phyloP scores from a whole-genome alignment of 2,329 filamentous ascomycete species.

The Sarocladiaceae sp. region DNA sequence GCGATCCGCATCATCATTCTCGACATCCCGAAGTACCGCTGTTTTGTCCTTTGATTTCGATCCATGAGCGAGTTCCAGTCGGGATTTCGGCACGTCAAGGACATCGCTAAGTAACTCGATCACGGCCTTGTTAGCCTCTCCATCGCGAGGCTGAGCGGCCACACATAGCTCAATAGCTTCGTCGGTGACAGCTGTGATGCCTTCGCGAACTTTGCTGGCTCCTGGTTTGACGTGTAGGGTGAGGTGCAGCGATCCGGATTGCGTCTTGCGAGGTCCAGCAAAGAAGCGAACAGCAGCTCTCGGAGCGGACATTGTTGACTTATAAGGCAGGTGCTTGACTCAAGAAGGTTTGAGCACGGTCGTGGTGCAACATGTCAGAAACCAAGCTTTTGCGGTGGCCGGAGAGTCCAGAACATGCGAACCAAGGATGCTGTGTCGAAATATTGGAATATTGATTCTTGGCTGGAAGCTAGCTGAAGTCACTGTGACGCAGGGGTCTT shows the following conservation, averaged over 20 bases:
- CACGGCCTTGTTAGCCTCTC: constrained; percentile 66
- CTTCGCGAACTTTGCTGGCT: constrained; percentile 56
- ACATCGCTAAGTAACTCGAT: constrained; percentile 56
- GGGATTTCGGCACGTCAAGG: constrained; percentile 58
- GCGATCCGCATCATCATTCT: constrained; percentile 23
- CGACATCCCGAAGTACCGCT: constrained; percentile 36
- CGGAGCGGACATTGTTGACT: not conserved
- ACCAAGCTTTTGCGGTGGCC: not conserved
- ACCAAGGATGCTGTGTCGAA: not conserved
- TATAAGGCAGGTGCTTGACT: too few relatives aligned
- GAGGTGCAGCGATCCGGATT: constrained; percentile 48
- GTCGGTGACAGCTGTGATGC: constrained; percentile 52
- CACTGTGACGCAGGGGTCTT: not conserved
- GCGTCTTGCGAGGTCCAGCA: constrained; percentile 41
- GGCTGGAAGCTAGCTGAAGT: not conserved
- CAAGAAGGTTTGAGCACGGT: too few relatives aligned
- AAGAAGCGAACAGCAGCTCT: constrained; percentile 40
- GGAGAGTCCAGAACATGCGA: not conserved
- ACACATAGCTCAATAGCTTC: constrained; percentile 61
- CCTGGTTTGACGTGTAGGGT: constrained; percentile 66
- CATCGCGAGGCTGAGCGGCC: constrained; percentile 59
- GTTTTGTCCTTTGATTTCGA: constrained; percentile 63
- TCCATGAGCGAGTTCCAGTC: constrained; percentile 58
- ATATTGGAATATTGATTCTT: constrained; percentile 3
- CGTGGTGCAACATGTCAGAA: not conserved